Percentiles rank a stretch among this genome's conserved stretches.
These are phyloP conservation scores for Loxodes magnus DNA, from an alignment of 73 alveolate genomes.

Conservation along the genomic window DNA sequence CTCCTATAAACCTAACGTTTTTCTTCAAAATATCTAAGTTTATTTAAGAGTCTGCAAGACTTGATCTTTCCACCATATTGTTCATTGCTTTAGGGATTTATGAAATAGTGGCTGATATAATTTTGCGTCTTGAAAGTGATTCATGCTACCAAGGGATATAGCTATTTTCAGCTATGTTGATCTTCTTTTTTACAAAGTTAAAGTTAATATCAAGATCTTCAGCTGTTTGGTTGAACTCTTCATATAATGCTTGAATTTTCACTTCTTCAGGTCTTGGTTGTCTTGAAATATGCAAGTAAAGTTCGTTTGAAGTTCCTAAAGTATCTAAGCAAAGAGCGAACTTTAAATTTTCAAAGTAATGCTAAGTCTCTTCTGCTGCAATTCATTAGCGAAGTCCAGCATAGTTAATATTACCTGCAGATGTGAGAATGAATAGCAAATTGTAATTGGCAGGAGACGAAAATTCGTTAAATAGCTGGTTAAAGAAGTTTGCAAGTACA, in stretches of 20 bases:
- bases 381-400: slow-evolving; percentile 41
- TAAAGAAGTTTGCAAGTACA: slow-evolving; percentile 37
- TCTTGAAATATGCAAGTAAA: slow-evolving; percentile 44
- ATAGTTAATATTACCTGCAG: slow-evolving; percentile 46
- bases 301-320: slow-evolving; percentile 30
- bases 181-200: slow-evolving; percentile 45
- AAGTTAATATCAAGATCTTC: slow-evolving; percentile 27
- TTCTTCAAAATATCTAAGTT: slow-evolving; percentile 22
- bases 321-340: slow-evolving; percentile 56
- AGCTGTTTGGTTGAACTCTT: slow-evolving; percentile 38
- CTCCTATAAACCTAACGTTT: slow-evolving; percentile 50
- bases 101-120: slow-evolving; percentile 42
- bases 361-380: slow-evolving; percentile 32
- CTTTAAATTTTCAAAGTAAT: slow-evolving; percentile 46
- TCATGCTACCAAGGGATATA: slow-evolving; percentile 65
- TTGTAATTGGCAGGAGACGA: slow-evolving; percentile 33
- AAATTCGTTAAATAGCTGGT: slow-evolving; percentile 25
- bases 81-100: slow-evolving; percentile 23
- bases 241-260: slow-evolving; percentile 33
- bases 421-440: slow-evolving; percentile 41
- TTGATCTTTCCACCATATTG: slow-evolving; percentile 32
- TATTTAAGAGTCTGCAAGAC: slow-evolving; percentile 35
- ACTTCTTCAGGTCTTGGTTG: slow-evolving; percentile 52
- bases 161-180: slow-evolving; percentile 43
- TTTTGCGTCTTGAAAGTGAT: slow-evolving; percentile 42